Percentiles rank a stretch among this genome's conserved stretches.
Conservation (phyloP, 768 basidiomycete genomes). For the Hypholoma fasciculare region DNA sequence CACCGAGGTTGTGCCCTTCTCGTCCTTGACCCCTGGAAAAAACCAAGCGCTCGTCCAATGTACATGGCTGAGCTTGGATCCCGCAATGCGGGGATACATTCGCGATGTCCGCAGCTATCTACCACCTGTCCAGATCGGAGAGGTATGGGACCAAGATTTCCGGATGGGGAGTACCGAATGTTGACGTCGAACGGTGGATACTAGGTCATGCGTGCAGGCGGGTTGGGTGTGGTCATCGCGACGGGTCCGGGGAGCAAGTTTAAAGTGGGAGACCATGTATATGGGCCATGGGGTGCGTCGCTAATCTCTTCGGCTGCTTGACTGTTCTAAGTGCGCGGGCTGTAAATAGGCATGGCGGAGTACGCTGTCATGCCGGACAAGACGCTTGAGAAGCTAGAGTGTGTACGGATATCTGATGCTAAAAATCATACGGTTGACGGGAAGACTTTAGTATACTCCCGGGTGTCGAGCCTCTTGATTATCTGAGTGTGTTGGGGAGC, state of each 20-base stretch:
- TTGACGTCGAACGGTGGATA: slow-evolving; percentile 18
- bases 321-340: background rate
- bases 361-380: slow-evolving; percentile 64
- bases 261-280: slow-evolving; percentile 69
- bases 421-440: background rate
- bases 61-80: slow-evolving; percentile 80
- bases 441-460: slow-evolving; percentile 45
- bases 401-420: background rate
- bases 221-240: slow-evolving; percentile 66
- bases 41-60: slow-evolving; percentile 72
- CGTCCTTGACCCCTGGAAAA: slow-evolving; percentile 49
- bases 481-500: slow-evolving; percentile 75
- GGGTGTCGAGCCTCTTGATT: slow-evolving; percentile 72
- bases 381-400: slow-evolving; percentile 55
- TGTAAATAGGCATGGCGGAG: slow-evolving; percentile 69
- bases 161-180: too few species aligned
- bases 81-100: slow-evolving; percentile 87
- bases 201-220: slow-evolving; percentile 67
- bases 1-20: slow-evolving; percentile 50
- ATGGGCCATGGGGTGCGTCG: slow-evolving; percentile 56
- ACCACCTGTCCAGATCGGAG: slow-evolving; percentile 71
- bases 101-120: slow-evolving; percentile 71
- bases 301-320: background rate
- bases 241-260: slow-evolving; percentile 55
- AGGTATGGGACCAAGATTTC: slow-evolving; percentile 16